phyloP scores from a whole-genome alignment of 768 basidiomycete species.

The Tephrocybe sp. region DNA sequence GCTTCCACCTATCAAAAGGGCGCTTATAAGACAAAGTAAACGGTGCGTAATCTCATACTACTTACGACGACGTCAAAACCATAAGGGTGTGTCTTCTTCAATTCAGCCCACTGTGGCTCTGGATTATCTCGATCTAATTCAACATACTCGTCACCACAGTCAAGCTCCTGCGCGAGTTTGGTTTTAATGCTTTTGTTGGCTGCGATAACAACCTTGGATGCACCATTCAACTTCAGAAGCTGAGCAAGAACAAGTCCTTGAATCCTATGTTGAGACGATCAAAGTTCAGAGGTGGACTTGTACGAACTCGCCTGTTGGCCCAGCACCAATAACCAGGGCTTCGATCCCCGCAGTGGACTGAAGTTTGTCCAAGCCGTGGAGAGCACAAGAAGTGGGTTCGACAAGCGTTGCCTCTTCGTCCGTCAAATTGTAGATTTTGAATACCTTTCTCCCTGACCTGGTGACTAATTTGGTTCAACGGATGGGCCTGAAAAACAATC shows the following conservation, averaged over 20 bases:
- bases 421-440: slow-evolving; percentile 72
- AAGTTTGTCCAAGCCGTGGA: slow-evolving; percentile 79
- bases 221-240: slow-evolving; percentile 75
- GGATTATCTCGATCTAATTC: slow-evolving; percentile 70
- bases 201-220: slow-evolving; percentile 65
- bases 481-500: neutral
- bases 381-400: slow-evolving; percentile 77
- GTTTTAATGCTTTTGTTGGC: slow-evolving; percentile 81
- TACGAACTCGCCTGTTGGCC: slow-evolving; percentile 57
- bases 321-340: slow-evolving; percentile 73
- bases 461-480: neutral
- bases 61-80: slow-evolving; percentile 73
- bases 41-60: neutral
- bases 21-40: neutral
- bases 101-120: slow-evolving; percentile 62
- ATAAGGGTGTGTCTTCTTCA: slow-evolving; percentile 72
- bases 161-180: slow-evolving; percentile 67
- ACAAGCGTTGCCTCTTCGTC: slow-evolving; percentile 78
- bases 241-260: slow-evolving; percentile 73
- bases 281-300: neutral
- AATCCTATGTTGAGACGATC: neutral
- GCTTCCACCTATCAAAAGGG: slow-evolving; percentile 46
- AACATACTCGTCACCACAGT: slow-evolving; percentile 73
- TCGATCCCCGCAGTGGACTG: slow-evolving; percentile 67
- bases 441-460: slow-evolving; percentile 61